Conservation (phyloP, 192 early-diverging fungal species). For the Paraglomus brasilianum region DNA sequence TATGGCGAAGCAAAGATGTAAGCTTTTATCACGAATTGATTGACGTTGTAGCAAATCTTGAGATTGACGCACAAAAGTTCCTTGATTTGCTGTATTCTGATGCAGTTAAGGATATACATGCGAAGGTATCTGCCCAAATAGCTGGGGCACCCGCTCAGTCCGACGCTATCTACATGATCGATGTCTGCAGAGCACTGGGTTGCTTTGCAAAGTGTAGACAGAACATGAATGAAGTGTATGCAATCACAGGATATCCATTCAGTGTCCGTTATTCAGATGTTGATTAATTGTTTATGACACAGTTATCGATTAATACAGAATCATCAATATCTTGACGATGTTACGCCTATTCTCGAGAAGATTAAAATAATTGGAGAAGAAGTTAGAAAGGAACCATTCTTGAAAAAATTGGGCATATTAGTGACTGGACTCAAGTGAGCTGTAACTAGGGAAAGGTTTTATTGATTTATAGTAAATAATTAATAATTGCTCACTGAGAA, state of each 20-base stretch:
- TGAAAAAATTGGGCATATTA: slow-evolving; percentile 29
- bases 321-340: slow-evolving; percentile 18
- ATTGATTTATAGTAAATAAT: no score
- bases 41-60: not conserved
- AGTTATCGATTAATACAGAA: slow-evolving; percentile 38
- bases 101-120: slow-evolving; percentile 1
- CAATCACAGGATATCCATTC: no score
- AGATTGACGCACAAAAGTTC: slow-evolving; percentile 2
- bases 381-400: not conserved
- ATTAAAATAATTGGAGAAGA: slow-evolving; percentile 20
- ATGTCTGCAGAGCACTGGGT: slow-evolving; percentile 13
- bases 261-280: no score
- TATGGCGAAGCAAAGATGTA: slow-evolving; percentile 25
- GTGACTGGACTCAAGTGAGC: slow-evolving; percentile 36
- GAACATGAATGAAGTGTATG: slow-evolving; percentile 13
- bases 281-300: no score
- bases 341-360: slow-evolving; percentile 30
- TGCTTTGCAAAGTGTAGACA: slow-evolving; percentile 31
- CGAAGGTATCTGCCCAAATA: not conserved
- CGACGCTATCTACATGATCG: not conserved
- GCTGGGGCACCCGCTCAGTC: not conserved
- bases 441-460: no score
- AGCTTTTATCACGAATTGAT: not conserved
- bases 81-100: not conserved
- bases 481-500: no score